phyloP scores from a whole-genome alignment of 1,284 basidiomycete genomes.

The Melampsora americana region DNA sequence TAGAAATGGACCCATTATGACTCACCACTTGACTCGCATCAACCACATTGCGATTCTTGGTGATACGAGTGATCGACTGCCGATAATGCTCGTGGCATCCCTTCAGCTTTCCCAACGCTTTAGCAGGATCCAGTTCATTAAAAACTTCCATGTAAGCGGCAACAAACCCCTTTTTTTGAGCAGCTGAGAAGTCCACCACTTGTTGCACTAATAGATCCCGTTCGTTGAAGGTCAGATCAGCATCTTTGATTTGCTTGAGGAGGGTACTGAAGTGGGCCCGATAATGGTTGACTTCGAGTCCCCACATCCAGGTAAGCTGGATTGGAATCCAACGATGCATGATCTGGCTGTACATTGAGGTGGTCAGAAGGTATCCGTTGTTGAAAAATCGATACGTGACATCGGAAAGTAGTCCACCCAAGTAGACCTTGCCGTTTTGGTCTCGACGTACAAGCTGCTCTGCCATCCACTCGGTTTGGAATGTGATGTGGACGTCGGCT shows the following conservation, averaged over 20 bases:
- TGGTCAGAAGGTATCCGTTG: conserved; percentile 21
- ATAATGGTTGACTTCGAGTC: conserved; percentile 9
- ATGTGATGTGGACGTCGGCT: not conserved
- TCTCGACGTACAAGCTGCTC: too few species aligned
- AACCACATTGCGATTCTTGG: not conserved
- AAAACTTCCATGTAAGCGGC: too few species aligned
- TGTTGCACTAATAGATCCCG: not conserved
- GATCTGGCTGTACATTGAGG: conserved; percentile 11
- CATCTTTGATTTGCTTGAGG: not conserved
- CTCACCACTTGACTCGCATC: not conserved
- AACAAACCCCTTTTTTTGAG: too few species aligned
- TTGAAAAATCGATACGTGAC: conserved; percentile 19
- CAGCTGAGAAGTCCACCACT: conserved; percentile 11
- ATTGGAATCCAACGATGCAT: not conserved
- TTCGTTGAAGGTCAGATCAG: not conserved
- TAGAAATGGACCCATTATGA: too few species aligned
- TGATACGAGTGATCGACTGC: not conserved
- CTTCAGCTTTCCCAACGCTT: not conserved
- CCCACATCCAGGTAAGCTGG: not conserved
- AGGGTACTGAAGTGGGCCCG: conserved; percentile 7
- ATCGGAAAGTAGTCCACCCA: not conserved
- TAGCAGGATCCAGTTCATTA: too few species aligned
- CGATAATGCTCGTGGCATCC: not conserved
- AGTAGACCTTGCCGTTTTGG: too few species aligned
- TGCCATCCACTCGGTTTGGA: too few species aligned